Percentiles rank a stretch among this genome's conserved stretches.
phyloP scores from a whole-genome alignment of 208 protist genomes.

The Endotrypanum monterogeii region DNA sequence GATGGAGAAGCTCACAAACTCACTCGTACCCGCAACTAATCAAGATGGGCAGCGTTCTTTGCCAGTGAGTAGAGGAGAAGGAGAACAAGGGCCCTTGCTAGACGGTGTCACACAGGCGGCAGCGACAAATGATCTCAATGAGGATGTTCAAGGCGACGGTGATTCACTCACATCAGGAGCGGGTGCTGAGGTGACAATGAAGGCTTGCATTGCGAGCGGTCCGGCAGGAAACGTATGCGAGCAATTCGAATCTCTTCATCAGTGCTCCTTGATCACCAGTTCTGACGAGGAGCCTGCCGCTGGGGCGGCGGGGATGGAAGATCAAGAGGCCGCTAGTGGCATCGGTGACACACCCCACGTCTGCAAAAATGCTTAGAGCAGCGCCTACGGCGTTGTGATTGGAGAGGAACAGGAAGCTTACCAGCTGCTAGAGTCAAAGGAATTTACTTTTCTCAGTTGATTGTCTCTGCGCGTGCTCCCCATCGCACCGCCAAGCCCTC shows the following conservation, averaged over 20 bases:
- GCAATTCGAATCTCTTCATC: background rate
- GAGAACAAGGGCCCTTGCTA: background rate
- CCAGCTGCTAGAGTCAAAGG: background rate
- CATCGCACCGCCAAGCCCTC: no score
- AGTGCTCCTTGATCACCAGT: background rate
- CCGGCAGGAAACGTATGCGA: background rate
- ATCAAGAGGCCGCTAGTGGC: background rate
- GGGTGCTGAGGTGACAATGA: background rate
- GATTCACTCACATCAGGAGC: background rate
- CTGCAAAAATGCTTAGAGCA: background rate
- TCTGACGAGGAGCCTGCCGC: background rate
- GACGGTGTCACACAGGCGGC: background rate
- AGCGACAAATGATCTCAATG: background rate
- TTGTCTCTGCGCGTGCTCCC: no score
- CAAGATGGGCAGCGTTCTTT: background rate
- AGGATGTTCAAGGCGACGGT: background rate
- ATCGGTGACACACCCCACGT: background rate
- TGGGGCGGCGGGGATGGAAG: background rate
- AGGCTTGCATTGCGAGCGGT: background rate
- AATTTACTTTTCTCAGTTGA: background rate
- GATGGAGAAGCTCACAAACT: slow-evolving; percentile 2
- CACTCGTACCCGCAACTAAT: background rate
- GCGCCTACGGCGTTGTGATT: background rate
- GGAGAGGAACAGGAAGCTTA: background rate
- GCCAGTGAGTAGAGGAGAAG: background rate